A percentile compares a stretch with the other conserved stretches of the same genome.
Evolutionary conservation across 148 eudicot genomes (phyloP).

Genomic region (Camellia lanceoleosa): DNA sequence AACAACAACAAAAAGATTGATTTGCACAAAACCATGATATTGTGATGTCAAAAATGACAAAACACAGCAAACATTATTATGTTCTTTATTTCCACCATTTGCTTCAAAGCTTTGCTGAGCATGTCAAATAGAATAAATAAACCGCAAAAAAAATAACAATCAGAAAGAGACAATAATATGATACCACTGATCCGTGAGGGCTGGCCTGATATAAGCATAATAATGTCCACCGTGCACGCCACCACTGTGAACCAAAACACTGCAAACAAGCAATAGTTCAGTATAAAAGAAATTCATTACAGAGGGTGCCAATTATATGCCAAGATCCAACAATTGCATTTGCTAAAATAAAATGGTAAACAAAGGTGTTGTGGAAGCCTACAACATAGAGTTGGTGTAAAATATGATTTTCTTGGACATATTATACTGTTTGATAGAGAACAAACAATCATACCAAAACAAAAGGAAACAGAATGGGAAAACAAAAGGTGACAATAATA

Average conservation of each 20-base stretch:
- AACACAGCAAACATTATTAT: not conserved
- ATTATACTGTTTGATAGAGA: not conserved
- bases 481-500: not conserved
- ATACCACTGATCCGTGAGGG: constrained; percentile 75
- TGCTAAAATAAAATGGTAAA: not conserved
- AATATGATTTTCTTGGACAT: not conserved
- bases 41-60: not conserved
- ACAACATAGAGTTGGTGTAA: not conserved
- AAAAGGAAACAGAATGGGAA: not conserved
- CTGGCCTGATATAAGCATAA: constrained; percentile 81
- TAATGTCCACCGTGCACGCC: constrained; percentile 90
- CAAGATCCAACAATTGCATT: not conserved
- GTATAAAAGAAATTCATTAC: not conserved
- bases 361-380: not conserved
- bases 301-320: not conserved
- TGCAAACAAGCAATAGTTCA: constrained; percentile 25
- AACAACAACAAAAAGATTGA: not conserved
- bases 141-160: not conserved
- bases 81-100: not conserved
- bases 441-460: not conserved
- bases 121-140: not conserved
- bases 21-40: not conserved
- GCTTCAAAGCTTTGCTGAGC: not conserved
- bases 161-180: not conserved
- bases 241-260: constrained; percentile 92